phyloP scores from a whole-genome alignment of 2,329 filamentous ascomycete genomes.

The Pseudonectria buxi region DNA sequence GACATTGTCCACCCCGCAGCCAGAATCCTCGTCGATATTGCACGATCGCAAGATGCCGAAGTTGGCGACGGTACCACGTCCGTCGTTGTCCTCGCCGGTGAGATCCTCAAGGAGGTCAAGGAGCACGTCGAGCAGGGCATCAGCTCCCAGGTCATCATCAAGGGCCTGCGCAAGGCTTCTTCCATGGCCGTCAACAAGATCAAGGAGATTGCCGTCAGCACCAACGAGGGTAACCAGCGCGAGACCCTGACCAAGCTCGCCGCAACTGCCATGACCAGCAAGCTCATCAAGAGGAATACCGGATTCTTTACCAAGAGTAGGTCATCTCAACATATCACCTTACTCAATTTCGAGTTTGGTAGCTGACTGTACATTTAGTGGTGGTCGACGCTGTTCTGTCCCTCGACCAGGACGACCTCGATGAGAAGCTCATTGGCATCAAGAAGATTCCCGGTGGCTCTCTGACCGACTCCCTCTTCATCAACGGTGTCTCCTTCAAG shows the following conservation, averaged over 20 bases:
- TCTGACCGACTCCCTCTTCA: slow-evolving; percentile 90
- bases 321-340: slow-evolving; percentile 17
- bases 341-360: neutral
- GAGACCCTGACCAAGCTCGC: slow-evolving; percentile 88
- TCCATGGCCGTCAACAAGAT: slow-evolving; percentile 96
- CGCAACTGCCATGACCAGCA: slow-evolving; percentile 97
- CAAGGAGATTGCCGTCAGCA: slow-evolving; percentile 90
- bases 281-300: slow-evolving; percentile 96
- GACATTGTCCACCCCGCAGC: slow-evolving; percentile 98
- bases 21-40: slow-evolving; percentile 95
- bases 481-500: slow-evolving; percentile 98
- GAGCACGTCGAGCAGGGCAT: slow-evolving; percentile 95
- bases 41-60: slow-evolving; percentile 97
- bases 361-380: slow-evolving; percentile 53
- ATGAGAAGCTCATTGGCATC: slow-evolving; percentile 95
- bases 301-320: slow-evolving; percentile 95
- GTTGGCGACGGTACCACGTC: slow-evolving; percentile 97
- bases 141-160: slow-evolving; percentile 96
- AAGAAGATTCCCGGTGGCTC: slow-evolving; percentile 98
- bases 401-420: slow-evolving; percentile 91
- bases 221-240: slow-evolving; percentile 72
- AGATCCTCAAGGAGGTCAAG: slow-evolving; percentile 94
- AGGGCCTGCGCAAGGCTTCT: slow-evolving; percentile 82
- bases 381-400: slow-evolving; percentile 95
- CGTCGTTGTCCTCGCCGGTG: slow-evolving; percentile 93